Evolutionary conservation across 169 alveolate genomes (phyloP), one percentile per base, ranked within the genome.

Genomic region (Plasmodium gaboni): DNA sequence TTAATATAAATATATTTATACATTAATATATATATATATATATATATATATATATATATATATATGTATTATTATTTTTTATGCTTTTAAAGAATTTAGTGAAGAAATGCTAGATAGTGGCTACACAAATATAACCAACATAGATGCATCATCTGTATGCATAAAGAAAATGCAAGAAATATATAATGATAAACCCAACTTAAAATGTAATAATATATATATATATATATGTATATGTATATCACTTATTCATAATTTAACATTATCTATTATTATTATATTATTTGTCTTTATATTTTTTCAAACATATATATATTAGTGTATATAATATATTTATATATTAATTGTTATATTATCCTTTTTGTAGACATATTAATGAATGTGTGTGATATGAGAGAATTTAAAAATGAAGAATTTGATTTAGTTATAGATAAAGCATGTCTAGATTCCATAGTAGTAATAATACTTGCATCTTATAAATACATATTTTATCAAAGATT

Each of bases 381-480:
- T 22, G 90, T 80, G 3, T 80, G 90, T 48, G 90, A 80, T 60
- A 80, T 80, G 90, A 78, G 65, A 48, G 67, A 76, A 59, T 92
- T 74, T 65, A 61, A 68, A 70, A 94, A 60, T 50, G 91, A 48
- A 63, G 83, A 91, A 15, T 93, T 88, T 64, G 96, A 93, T 68
- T 42, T 89, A 12, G 70, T 92, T 67, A 89, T 93, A n/a, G 96
- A 93, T 90, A 93, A 93, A 73, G 96, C 95, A 15, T 93, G 96
- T 80, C 85, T 93, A 50, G 96, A 93, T 60, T 80, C 96, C 51
- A 64, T 93, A 42, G 88, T 93, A 72, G 64, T 55, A 55, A 55
- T 13, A 55, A 55, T 9, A 55, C 92, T 74, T 55, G 10, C 22
- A 55, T 55, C 17, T 55, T 55, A 12, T 55, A 55, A 0, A 38